Conservation (phyloP, 352 stramenopile species). For the Phytophthora hibernalis region DNA sequence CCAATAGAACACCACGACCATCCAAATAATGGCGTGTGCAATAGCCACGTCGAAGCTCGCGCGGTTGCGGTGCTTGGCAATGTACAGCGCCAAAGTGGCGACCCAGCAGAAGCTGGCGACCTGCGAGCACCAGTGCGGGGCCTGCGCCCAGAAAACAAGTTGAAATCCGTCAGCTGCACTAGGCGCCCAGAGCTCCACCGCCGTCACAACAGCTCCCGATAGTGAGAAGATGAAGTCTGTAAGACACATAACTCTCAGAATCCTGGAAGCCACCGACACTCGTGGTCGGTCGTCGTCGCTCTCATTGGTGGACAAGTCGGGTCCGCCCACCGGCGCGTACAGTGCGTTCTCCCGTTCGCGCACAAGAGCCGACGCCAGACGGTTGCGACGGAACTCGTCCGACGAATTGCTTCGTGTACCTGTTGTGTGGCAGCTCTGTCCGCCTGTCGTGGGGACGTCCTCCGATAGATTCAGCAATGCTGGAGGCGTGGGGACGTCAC, state of each 20-base stretch:
- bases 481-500: constrained; percentile 20
- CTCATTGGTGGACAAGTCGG: constrained; percentile 38
- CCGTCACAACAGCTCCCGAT: constrained; percentile 65
- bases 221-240: constrained; percentile 76
- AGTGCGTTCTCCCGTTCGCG: constrained; percentile 40
- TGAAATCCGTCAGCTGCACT: constrained; percentile 48
- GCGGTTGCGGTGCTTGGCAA: constrained; percentile 62
- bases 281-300: constrained; percentile 40
- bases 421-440: constrained; percentile 25
- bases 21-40: constrained; percentile 81
- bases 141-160: constrained; percentile 73
- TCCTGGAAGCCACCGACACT: constrained; percentile 66
- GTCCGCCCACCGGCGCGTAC: constrained; percentile 28
- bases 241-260: constrained; percentile 75
- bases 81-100: constrained; percentile 76
- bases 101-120: constrained; percentile 87
- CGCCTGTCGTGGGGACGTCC: constrained; percentile 9
- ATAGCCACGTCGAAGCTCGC: constrained; percentile 77
- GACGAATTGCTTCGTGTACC: constrained; percentile 42
- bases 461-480: constrained; percentile 21
- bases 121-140: constrained; percentile 80
- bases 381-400: constrained; percentile 40
- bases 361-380: constrained; percentile 30
- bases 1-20: constrained; percentile 80
- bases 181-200: constrained; percentile 54